Base-by-base conservation (phyloP, 2,329 filamentous ascomycete genomes). In the Neonectria coccinea region DNA sequence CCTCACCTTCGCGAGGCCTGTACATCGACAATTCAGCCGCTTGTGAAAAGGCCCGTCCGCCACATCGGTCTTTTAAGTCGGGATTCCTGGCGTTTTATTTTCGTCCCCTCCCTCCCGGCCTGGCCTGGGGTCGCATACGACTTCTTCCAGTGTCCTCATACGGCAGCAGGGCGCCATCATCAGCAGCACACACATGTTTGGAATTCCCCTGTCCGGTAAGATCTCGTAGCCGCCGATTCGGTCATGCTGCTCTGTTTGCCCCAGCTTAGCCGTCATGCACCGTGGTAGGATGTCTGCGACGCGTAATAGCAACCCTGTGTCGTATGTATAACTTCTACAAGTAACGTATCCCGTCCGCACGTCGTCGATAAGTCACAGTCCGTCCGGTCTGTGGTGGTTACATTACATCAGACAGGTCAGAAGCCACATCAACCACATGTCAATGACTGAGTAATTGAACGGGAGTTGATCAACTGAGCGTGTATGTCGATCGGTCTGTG, bases 171-270 rank as follows among this genome's bases (percentile, higher is more conserved):
- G 29, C 29, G 9, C 12, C 31, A 33, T 33, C 18, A 10, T 51
- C 48, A 51, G 41, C n/a, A 56, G 36, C 44, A 36, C 59, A 51
- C 9, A 10, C 25, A 25, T 45, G 48, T 53, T 62, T 54, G 54
- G 58, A 62, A 62, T 58, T 57, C 27, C 41, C 59, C 59, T 54
- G 59, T 22, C 45, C 59, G 53, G 20, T 31, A 39, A 16, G 39
- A 57, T 52, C 44, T 29, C 52, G 36, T 29, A 52, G 36, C 59
- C 36, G 36, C 53, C n/a, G 20, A 50, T 25, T 18, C 27, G 14
- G 45, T 25, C 33, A 51, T 56, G 7, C 29, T 56, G 7, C 29
- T 25, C n/a, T 47, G 36, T 54, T 33, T 47, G 36, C 47, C 27
- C 31, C 31, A 33, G 31, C 31, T 33, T 12, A 22, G 10, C 27